Conservation (phyloP, 2,329 filamentous ascomycete species). For the Ophiostoma piceae region DNA sequence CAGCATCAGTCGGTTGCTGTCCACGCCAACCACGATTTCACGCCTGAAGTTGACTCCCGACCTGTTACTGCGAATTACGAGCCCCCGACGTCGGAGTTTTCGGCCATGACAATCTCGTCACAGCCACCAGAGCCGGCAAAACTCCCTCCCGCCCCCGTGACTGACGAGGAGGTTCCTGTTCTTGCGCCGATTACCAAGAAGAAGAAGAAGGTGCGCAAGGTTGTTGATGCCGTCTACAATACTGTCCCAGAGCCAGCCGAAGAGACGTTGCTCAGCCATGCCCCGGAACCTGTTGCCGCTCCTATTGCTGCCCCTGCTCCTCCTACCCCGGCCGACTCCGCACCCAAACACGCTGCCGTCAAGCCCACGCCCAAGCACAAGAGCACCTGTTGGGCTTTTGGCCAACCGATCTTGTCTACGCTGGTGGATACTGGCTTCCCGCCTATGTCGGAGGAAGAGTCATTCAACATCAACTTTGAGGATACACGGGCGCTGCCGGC, state of each 20-base stretch:
- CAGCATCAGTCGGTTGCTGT: constrained; percentile 34
- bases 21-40: neutral
- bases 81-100: constrained; percentile 11
- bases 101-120: constrained; percentile 14
- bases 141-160: constrained; percentile 26
- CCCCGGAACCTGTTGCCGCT: neutral
- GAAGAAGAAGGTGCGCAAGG: constrained; percentile 4
- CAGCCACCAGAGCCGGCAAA: constrained; percentile 33
- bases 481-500: constrained; percentile 56
- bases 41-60: neutral
- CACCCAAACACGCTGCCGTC: neutral
- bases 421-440: constrained; percentile 51
- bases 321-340: too few species aligned
- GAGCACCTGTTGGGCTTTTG: constrained; percentile 52
- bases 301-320: neutral
- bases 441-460: constrained; percentile 47
- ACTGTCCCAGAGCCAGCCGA: constrained; percentile 6
- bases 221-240: neutral
- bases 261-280: neutral
- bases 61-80: constrained; percentile 7
- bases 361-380: neutral
- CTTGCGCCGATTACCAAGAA: neutral
- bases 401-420: constrained; percentile 47
- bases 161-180: constrained; percentile 10
- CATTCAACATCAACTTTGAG: constrained; percentile 43